These are phyloP conservation scores for Botrytis galanthina DNA, from an alignment of 2,329 filamentous ascomycete species.

Conservation along the genomic window DNA sequence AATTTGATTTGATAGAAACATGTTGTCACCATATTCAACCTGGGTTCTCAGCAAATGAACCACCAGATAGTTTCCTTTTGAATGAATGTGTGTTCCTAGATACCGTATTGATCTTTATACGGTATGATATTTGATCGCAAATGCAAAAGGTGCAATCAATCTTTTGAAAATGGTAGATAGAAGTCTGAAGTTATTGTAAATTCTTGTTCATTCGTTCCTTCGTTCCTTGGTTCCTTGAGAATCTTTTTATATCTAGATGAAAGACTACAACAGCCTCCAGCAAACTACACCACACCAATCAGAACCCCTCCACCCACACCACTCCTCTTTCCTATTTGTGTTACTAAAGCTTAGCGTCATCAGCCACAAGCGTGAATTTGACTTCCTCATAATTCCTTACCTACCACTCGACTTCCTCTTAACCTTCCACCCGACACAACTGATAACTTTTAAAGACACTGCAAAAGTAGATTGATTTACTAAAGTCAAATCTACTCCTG, in stretches of 20 bases:
- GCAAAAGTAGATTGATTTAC: background rate
- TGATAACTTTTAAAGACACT: background rate
- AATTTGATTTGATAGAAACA: background rate
- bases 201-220: background rate
- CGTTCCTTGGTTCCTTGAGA: background rate
- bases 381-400: conserved; percentile 1
- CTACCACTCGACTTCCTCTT: background rate
- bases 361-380: conserved; percentile 19
- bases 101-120: background rate
- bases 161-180: background rate
- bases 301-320: background rate
- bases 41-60: background rate
- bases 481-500: background rate
- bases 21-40: conserved; percentile 11
- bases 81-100: background rate
- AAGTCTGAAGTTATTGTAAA: background rate
- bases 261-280: background rate
- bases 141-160: background rate
- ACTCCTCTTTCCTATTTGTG: conserved; percentile 3
- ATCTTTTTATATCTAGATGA: background rate
- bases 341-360: conserved; percentile 17
- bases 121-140: background rate
- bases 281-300: background rate
- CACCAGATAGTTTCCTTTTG: background rate
- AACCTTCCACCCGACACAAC: background rate